These are phyloP conservation scores for Miamiensis avidus DNA, from an alignment of 169 alveolate species.

Conservation along the genomic window DNA sequence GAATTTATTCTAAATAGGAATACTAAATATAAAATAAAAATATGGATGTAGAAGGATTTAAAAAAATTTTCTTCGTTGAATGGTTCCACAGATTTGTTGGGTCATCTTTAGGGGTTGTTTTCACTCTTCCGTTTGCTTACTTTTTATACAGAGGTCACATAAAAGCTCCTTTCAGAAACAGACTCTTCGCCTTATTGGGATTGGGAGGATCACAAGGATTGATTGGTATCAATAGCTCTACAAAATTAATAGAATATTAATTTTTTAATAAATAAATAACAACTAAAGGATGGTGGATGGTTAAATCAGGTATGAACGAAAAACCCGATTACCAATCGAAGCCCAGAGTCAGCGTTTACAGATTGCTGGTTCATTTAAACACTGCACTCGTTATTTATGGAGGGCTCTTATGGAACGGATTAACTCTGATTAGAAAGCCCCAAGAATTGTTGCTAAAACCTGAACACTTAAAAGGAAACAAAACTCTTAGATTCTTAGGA, in stretches of 20 bases:
- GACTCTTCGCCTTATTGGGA: conserved; percentile 42
- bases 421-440: conserved; percentile 39
- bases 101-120: conserved; percentile 57
- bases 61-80: conserved; percentile 65
- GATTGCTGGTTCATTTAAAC: conserved; percentile 43
- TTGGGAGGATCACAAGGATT: conserved; percentile 61
- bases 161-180: conserved; percentile 31
- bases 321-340: conserved; percentile 41
- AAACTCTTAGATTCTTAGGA: conserved; percentile 33
- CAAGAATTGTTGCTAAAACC: conserved; percentile 27
- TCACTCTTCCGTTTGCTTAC: conserved; percentile 55
- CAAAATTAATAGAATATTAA: too few relatives aligned
- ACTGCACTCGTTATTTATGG: conserved; percentile 40
- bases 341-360: conserved; percentile 51
- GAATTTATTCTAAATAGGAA: conserved; percentile 6
- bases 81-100: conserved; percentile 76
- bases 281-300: conserved; percentile 58
- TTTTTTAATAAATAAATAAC: background rate
- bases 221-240: conserved; percentile 6
- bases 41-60: conserved; percentile 73
- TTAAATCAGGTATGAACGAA: conserved; percentile 49
- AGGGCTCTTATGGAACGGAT: conserved; percentile 34
- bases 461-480: conserved; percentile 9
- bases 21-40: conserved; percentile 48
- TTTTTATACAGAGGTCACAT: conserved; percentile 62